Evolutionary conservation across 768 basidiomycete species (phyloP).

Genomic region (Lyophyllum atratum): DNA sequence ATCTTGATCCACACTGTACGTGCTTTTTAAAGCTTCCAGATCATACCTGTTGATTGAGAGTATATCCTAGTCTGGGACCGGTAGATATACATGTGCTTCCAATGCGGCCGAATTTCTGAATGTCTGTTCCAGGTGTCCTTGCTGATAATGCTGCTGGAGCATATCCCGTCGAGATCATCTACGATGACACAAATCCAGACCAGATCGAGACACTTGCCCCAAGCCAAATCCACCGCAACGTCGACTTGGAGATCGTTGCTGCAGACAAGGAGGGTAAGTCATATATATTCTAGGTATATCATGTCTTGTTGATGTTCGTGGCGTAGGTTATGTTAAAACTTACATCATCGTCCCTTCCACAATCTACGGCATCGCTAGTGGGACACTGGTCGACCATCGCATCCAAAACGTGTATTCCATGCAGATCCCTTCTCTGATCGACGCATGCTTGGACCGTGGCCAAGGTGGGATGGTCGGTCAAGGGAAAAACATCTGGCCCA

Average conservation of each 20-base stretch:
- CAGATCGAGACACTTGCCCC: conserved; percentile 46
- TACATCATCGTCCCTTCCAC: conserved; percentile 27
- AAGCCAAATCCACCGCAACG: conserved; percentile 46
- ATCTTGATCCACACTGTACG: conserved; percentile 61
- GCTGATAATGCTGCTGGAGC: conserved; percentile 27
- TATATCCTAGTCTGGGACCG: no score
- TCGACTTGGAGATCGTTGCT: conserved; percentile 43
- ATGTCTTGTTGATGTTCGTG: not conserved
- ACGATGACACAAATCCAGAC: conserved; percentile 46
- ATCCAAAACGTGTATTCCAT: conserved; percentile 9
- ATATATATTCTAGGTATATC: not conserved
- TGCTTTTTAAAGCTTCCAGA: no score
- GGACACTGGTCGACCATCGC: conserved; percentile 27
- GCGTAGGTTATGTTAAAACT: conserved; percentile 22
- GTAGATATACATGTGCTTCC: no score
- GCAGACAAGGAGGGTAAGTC: conserved; percentile 48
- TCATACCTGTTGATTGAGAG: no score
- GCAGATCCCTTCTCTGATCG: conserved; percentile 24
- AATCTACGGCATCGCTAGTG: conserved; percentile 26
- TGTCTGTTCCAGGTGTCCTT: not conserved
- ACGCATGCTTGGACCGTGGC: conserved; percentile 28
- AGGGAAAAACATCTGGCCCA: conserved; percentile 30
- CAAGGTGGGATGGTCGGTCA: conserved; percentile 25
- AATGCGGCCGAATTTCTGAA: no score
- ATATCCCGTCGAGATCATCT: conserved; percentile 37